Percentiles rank a stretch among this genome's conserved stretches.
These are phyloP conservation scores for Saussurea involucrata DNA, from an alignment of 129 eudicot species.

Conservation along the genomic window DNA sequence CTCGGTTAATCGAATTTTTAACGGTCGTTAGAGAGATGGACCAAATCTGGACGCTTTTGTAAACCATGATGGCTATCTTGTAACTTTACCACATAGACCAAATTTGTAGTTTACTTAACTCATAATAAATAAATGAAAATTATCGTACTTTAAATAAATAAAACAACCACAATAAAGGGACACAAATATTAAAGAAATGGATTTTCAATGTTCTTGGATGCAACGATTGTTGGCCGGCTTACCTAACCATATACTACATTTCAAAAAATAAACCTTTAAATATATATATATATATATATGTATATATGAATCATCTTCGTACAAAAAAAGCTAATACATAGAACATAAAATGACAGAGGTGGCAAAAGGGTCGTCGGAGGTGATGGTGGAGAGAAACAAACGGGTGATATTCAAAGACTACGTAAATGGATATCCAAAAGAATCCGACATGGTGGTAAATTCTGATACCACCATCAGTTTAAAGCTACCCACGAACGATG, in stretches of 20 bases:
- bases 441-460: constrained; percentile 16
- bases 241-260: background rate
- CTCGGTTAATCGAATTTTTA: too few species aligned
- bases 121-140: background rate
- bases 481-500: constrained; percentile 15
- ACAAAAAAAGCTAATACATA: background rate
- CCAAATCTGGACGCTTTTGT: too few species aligned
- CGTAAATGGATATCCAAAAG: constrained; percentile 15
- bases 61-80: too few species aligned
- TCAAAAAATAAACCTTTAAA: background rate
- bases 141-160: background rate
- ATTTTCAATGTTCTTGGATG: background rate
- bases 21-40: too few species aligned
- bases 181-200: background rate
- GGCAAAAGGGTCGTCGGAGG: background rate
- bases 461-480: constrained; percentile 23
- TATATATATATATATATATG: background rate
- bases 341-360: background rate
- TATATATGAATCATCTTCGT: background rate
- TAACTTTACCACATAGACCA: too few species aligned
- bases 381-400: constrained; percentile 20
- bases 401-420: constrained; percentile 31
- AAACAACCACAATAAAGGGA: background rate
- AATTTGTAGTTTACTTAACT: too few species aligned
- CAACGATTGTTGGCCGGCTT: background rate